phyloP scores from a whole-genome alignment of 495 filamentous ascomycete species.

The Chlorociboria aeruginascens region DNA sequence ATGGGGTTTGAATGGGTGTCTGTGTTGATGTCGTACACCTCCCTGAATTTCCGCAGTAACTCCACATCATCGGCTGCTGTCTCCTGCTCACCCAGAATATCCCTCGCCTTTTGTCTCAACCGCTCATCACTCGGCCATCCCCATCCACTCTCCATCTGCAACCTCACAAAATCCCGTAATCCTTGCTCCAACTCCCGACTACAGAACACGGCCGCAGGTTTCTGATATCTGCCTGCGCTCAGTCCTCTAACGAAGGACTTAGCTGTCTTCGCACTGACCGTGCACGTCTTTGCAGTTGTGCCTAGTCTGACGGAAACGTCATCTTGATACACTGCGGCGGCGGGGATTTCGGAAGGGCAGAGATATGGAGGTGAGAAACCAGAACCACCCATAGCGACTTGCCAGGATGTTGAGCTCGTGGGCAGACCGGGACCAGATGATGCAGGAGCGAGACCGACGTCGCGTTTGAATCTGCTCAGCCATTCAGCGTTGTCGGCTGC shows the following conservation, averaged over 20 bases:
- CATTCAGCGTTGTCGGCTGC: slow-evolving; percentile 62
- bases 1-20: not conserved
- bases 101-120: slow-evolving; percentile 28
- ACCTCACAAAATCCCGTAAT: slow-evolving; percentile 28
- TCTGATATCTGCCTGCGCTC: slow-evolving; percentile 21
- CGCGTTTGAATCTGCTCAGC: slow-evolving; percentile 57
- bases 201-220: slow-evolving; percentile 36
- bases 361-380: slow-evolving; percentile 35
- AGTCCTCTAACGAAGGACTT: slow-evolving; percentile 28
- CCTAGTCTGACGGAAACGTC: slow-evolving; percentile 21
- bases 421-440: slow-evolving; percentile 33
- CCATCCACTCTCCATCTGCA: slow-evolving; percentile 14
- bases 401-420: slow-evolving; percentile 23
- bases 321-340: slow-evolving; percentile 22
- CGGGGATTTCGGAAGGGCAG: slow-evolving; percentile 3
- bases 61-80: slow-evolving; percentile 37
- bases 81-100: slow-evolving; percentile 26
- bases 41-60: slow-evolving; percentile 36
- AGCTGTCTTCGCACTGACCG: slow-evolving; percentile 25
- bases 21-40: slow-evolving; percentile 1
- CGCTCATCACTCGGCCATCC: slow-evolving; percentile 29
- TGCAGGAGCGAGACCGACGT: slow-evolving; percentile 40
- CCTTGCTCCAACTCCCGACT: slow-evolving; percentile 38
- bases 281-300: slow-evolving; percentile 20
- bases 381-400: slow-evolving; percentile 27